phyloP scores from a whole-genome alignment of 768 basidiomycete genomes.

The Amyloporia xantha region DNA sequence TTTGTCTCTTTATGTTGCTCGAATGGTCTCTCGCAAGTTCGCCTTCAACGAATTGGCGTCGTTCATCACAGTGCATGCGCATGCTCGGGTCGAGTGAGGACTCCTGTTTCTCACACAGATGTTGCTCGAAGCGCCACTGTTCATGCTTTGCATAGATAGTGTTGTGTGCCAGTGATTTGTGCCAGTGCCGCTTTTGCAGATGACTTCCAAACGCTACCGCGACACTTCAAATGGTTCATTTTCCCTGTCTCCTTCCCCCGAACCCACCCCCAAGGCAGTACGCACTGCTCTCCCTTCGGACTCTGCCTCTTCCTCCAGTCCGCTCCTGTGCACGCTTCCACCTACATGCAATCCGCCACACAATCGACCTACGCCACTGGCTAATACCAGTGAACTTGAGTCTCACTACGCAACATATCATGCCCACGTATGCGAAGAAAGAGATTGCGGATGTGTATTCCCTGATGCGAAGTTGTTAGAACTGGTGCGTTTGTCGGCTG shows the following conservation, averaged over 20 bases:
- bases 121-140: no score
- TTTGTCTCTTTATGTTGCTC: no score
- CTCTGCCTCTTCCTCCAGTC: constrained; percentile 12
- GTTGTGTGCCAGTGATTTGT: no score
- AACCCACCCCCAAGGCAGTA: constrained; percentile 15
- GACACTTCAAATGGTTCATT: no score
- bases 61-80: no score
- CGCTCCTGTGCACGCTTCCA: constrained; percentile 68
- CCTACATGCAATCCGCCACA: constrained; percentile 70
- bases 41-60: no score
- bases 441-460: constrained; percentile 73
- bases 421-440: constrained; percentile 72
- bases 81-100: no score
- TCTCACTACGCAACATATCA: constrained; percentile 79
- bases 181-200: no score
- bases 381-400: constrained; percentile 65
- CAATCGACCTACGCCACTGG: constrained; percentile 53
- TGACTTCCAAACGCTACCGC: no score
- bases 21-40: no score
- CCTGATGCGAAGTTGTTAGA: constrained; percentile 75
- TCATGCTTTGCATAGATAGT: no score
- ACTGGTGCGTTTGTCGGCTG: constrained; percentile 48
- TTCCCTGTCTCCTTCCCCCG: constrained; percentile 5
- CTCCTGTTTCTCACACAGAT: no score
- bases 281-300: constrained; percentile 12